Percentiles rank a stretch among this genome's conserved stretches.
These are phyloP conservation scores for Phialemoniopsis sp. DNA, from an alignment of 2,329 filamentous ascomycete genomes.

Conservation along the genomic window DNA sequence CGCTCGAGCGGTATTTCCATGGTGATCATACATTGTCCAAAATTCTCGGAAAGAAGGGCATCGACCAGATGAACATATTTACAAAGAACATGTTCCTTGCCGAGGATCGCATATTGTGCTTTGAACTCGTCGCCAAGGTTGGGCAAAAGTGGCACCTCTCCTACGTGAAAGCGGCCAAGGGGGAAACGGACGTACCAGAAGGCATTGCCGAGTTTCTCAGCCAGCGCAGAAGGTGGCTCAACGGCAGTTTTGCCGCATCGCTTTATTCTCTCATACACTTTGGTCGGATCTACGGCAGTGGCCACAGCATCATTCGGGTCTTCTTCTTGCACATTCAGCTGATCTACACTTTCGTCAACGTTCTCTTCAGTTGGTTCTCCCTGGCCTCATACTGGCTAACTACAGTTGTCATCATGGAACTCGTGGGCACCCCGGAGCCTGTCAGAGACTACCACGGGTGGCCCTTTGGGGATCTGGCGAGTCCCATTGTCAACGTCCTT, in stretches of 20 bases:
- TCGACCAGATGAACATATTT: slow-evolving; percentile 11
- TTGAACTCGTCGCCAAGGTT: slow-evolving; percentile 93
- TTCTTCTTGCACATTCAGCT: slow-evolving; percentile 92
- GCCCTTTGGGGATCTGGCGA: slow-evolving; percentile 86
- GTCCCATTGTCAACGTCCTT: slow-evolving; percentile 80
- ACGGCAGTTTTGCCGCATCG: slow-evolving; percentile 97
- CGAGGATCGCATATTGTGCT: slow-evolving; percentile 86
- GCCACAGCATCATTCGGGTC: slow-evolving; percentile 87
- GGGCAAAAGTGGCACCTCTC: slow-evolving; percentile 96
- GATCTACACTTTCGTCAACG: slow-evolving; percentile 86
- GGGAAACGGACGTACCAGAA: slow-evolving; percentile 95
- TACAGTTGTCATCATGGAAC: slow-evolving; percentile 98
- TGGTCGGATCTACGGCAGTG: slow-evolving; percentile 86
- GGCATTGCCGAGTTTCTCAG: slow-evolving; percentile 95
- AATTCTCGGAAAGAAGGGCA: slow-evolving; percentile 62
- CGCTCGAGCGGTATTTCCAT: slow-evolving; percentile 97
- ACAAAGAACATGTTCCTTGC: slow-evolving; percentile 92
- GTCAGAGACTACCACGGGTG: too few relatives aligned
- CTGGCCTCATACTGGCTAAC: slow-evolving; percentile 98
- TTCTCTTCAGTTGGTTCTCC: slow-evolving; percentile 96
- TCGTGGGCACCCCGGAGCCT: slow-evolving; percentile 78
- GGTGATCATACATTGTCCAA: slow-evolving; percentile 92
- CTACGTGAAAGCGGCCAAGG: slow-evolving; percentile 93
- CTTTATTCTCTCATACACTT: slow-evolving; percentile 97
- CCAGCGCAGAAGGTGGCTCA: slow-evolving; percentile 93